A percentile compares a stretch with the other conserved stretches of the same genome.
These are phyloP conservation scores for Penicillium canescens DNA, from an alignment of 495 filamentous ascomycete species.

Conservation along the genomic window DNA sequence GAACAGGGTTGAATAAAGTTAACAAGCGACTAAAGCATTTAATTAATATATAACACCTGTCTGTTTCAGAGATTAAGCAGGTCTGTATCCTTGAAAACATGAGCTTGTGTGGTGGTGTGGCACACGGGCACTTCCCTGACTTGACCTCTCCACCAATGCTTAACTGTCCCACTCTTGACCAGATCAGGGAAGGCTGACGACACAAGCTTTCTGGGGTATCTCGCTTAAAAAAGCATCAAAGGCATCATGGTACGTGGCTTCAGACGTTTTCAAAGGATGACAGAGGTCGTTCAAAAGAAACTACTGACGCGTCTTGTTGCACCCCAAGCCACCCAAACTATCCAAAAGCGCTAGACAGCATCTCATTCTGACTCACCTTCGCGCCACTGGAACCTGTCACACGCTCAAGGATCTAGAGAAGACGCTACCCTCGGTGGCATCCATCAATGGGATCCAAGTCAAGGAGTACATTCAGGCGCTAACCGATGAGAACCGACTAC, in stretches of 20 bases:
- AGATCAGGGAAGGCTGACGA: neutral
- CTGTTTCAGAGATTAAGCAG: too few relatives aligned
- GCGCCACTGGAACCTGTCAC: conserved; percentile 62
- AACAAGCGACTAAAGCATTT: too few relatives aligned
- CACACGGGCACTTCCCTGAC: neutral
- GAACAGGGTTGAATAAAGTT: too few relatives aligned
- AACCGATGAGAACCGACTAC: conserved; percentile 63
- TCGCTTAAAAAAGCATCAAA: too few relatives aligned
- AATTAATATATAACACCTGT: too few relatives aligned
- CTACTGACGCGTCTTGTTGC: conserved; percentile 18
- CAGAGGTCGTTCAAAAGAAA: neutral
- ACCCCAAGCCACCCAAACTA: conserved; percentile 60
- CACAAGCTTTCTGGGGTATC: conserved; percentile 1
- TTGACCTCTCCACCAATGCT: conserved; percentile 13
- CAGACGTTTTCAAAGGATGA: neutral
- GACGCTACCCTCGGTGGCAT: conserved; percentile 61
- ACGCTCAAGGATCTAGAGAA: conserved; percentile 78
- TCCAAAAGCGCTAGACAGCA: conserved; percentile 61
- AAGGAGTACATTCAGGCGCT: conserved; percentile 69
- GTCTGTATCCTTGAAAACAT: neutral
- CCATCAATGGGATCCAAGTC: conserved; percentile 68
- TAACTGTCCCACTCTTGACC: conserved; percentile 1
- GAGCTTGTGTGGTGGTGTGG: conserved; percentile 1
- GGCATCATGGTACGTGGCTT: conserved; percentile 23
- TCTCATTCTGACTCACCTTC: conserved; percentile 64